These are phyloP conservation scores for Monosporascus cannonballus DNA, from an alignment of 2,329 filamentous ascomycete species.

Conservation along the genomic window DNA sequence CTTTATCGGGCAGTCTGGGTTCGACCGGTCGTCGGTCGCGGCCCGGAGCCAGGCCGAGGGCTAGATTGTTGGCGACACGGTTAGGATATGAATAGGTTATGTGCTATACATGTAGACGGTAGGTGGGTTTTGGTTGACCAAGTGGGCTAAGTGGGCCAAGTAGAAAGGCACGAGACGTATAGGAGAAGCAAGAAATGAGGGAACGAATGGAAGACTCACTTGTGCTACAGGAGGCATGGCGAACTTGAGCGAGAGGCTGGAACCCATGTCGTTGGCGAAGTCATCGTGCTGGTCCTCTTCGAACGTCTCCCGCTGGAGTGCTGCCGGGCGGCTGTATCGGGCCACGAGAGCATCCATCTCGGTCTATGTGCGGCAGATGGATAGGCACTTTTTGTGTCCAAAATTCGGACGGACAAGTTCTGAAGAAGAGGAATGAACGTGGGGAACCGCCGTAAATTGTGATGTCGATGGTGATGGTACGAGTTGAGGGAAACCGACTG, in stretches of 20 bases:
- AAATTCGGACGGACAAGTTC: neutral
- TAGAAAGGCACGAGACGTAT: neutral
- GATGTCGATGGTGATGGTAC: slow-evolving; percentile 8
- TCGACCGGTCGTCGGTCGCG: slow-evolving; percentile 93
- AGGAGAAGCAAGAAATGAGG: neutral
- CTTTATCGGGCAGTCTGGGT: slow-evolving; percentile 97
- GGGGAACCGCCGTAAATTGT: slow-evolving; percentile 1
- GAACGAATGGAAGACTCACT: slow-evolving; percentile 44
- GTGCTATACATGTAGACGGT: neutral
- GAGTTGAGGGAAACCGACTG: slow-evolving; percentile 4
- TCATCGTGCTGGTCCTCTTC: slow-evolving; percentile 69
- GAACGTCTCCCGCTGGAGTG: slow-evolving; percentile 65
- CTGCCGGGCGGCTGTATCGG: slow-evolving; percentile 77
- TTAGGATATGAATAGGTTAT: slow-evolving; percentile 1
- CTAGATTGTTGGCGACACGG: slow-evolving; percentile 35
- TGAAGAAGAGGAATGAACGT: slow-evolving; percentile 1
- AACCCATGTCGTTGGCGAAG: slow-evolving; percentile 60
- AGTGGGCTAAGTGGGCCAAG: neutral
- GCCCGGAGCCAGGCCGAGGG: slow-evolving; percentile 92
- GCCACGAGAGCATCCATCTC: slow-evolving; percentile 88
- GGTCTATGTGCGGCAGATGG: neutral
- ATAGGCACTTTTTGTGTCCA: neutral
- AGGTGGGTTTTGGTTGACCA: neutral
- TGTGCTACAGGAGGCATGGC: slow-evolving; percentile 89
- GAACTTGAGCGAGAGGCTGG: slow-evolving; percentile 85